A percentile compares a stretch with the other conserved stretches of the same genome.
Evolutionary conservation across 331 rosid genomes (phyloP).

Genomic region (Rhamnella rubrinervis): DNA sequence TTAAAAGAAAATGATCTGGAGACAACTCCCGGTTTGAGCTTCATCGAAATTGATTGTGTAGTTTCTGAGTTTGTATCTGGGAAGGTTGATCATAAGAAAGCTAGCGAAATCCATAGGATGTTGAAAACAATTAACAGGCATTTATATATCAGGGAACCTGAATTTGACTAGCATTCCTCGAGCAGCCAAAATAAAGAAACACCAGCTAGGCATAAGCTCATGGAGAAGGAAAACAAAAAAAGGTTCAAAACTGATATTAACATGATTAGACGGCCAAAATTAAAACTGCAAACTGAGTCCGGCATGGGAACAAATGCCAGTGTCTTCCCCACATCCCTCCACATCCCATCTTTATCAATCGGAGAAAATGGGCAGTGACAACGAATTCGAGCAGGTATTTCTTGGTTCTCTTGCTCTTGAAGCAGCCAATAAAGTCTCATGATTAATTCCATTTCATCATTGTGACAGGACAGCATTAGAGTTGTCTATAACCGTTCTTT

Average conservation of each 20-base stretch:
- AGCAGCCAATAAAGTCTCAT: too few species aligned
- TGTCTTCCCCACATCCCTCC: too few species aligned
- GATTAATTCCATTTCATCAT: too few species aligned
- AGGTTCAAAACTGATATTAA: too few species aligned
- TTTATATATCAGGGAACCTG: background rate
- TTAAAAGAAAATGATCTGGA: constrained; percentile 38
- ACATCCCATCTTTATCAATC: too few species aligned
- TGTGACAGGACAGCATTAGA: too few species aligned
- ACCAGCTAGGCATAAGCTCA: background rate
- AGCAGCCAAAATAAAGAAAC: background rate
- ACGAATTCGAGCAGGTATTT: too few species aligned
- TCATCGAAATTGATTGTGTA: constrained; percentile 40
- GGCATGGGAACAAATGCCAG: too few species aligned
- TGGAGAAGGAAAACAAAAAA: background rate
- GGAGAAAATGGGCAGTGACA: too few species aligned
- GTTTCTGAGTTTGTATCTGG: constrained; percentile 42
- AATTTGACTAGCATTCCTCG: background rate
- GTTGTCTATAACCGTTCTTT: background rate
- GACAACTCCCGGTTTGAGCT: constrained; percentile 40
- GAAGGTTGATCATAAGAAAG: constrained; percentile 14
- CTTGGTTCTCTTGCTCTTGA: too few species aligned
- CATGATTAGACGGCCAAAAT: too few species aligned
- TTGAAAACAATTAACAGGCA: constrained; percentile 18
- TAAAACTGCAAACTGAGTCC: too few species aligned
- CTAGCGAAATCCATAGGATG: constrained; percentile 27